Conservation (phyloP, 192 early-diverging fungal species). For the Entomortierella beljakovae region DNA sequence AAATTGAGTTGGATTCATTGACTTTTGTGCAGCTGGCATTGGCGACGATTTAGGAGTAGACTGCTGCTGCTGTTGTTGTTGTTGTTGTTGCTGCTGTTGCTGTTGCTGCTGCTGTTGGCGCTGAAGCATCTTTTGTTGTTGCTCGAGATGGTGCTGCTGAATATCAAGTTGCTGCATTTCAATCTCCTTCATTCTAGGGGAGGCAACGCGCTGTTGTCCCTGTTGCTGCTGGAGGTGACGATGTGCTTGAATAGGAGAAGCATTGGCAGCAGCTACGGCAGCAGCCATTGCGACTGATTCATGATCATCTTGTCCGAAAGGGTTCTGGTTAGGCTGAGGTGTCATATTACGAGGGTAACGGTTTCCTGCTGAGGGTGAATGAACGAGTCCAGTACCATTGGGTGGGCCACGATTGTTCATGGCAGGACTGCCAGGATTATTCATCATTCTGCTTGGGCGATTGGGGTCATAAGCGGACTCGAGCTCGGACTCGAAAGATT, state of each 20-base stretch:
- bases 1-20: conserved; percentile 39
- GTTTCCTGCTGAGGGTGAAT: conserved; percentile 16
- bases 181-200: conserved; percentile 31
- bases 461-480: conserved; percentile 38
- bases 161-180: conserved; percentile 44
- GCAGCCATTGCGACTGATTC: conserved; percentile 35
- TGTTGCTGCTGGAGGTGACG: conserved; percentile 15
- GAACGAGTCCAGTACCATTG: conserved; percentile 1
- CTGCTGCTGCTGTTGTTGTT: neutral
- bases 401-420: neutral
- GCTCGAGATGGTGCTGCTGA: conserved; percentile 39
- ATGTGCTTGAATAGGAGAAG: conserved; percentile 18
- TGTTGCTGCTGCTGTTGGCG: conserved; percentile 43
- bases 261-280: conserved; percentile 15
- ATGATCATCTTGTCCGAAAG: conserved; percentile 14
- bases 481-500: conserved; percentile 34
- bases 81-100: conserved; percentile 9
- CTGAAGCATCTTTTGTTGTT: conserved; percentile 36
- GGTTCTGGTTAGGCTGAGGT: conserved; percentile 24
- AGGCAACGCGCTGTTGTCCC: neutral
- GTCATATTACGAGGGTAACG: conserved; percentile 26
- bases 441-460: conserved; percentile 9
- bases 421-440: neutral
- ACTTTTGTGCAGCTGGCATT: conserved; percentile 34
- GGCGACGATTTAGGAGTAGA: neutral